Evolutionary conservation across 495 filamentous ascomycete species (phyloP), one percentile per base, ranked within the genome.

Genomic region (Apodospora peruviana): DNA sequence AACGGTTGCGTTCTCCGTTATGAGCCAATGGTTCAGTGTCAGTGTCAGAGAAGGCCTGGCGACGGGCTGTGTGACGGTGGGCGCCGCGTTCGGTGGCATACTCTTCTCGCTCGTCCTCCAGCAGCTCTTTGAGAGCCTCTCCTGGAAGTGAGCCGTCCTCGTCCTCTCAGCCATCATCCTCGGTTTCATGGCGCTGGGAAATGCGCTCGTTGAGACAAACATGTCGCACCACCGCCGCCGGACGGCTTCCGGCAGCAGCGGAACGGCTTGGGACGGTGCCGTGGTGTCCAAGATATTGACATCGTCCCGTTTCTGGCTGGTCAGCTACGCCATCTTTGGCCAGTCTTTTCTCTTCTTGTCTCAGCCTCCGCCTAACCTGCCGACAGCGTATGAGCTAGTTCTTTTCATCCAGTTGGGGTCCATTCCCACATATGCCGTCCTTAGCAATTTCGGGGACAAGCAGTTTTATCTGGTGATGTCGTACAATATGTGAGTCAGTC

Each of bases 321-420:
- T 57, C 22, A 43, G 41, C 18, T 53, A 55, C 29, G 47, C 56
- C 22, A 32, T 62, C 18, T 67, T 65, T 29, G 57, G 61, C 62
- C 43, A 45, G 60, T 43, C 49, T 39, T 32, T 35, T 45, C 16
- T 12, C 12, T 25, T 22, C n/a, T 21, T 21, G 17, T 25, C 18
- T 21, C 16, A 23, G 3, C 35, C 12, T 40, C 43, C 36, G 32
- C 29, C 24, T 23, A 16, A 23, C 11, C 45, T 27, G 27, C 39
- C 32, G 37, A 35, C 44, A 47, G 44, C 44, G 7, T 47, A 47
- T 29, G 63, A 66, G 39, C 48, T 64, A 4, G 52, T 60, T 1
- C 52, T 66, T 23, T 60, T 60, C 52, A 57, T 56, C 47, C 59
- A 62, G 50, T 66, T 61, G 59, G 63, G 61, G 18, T 60, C 61